These are phyloP conservation scores for Paracamarosporium sp. DNA, from an alignment of 2,329 filamentous ascomycete genomes.

Conservation along the genomic window DNA sequence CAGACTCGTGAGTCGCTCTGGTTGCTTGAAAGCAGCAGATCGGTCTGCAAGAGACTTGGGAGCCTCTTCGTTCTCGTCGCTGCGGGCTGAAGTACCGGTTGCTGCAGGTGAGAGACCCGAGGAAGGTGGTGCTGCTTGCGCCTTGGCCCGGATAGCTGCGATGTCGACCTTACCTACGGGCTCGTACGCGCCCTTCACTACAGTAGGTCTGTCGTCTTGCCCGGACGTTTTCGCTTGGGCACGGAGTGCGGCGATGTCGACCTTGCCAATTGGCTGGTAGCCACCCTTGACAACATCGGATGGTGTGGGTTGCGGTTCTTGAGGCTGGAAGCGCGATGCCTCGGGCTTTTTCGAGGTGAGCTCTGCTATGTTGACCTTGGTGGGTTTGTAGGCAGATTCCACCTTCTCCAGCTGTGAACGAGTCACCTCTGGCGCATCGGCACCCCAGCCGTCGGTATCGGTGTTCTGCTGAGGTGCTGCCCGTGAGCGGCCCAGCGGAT, in stretches of 20 bases:
- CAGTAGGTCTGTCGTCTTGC: conserved; percentile 78
- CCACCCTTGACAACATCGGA: conserved; percentile 79
- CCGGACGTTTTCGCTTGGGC: conserved; percentile 68
- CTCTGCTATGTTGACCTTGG: conserved; percentile 91
- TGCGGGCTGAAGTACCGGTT: conserved; percentile 47
- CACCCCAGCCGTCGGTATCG: conserved; percentile 92
- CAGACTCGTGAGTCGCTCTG: conserved; percentile 82
- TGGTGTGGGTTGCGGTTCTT: conserved; percentile 54
- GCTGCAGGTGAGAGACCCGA: conserved; percentile 51
- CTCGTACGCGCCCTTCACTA: conserved; percentile 92
- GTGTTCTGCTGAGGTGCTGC: conserved; percentile 63
- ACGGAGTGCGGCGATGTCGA: conserved; percentile 93
- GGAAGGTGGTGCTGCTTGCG: conserved; percentile 60
- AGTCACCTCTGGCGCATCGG: conserved; percentile 89
- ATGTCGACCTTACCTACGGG: conserved; percentile 97
- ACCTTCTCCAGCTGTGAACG: conserved; percentile 91
- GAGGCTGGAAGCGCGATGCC: conserved; percentile 65
- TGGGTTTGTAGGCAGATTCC: conserved; percentile 89
- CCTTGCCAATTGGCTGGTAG: conserved; percentile 94
- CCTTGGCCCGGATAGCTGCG: conserved; percentile 85
- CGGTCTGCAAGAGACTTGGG: conserved; percentile 76
- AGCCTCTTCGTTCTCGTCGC: conserved; percentile 55
- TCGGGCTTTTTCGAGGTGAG: conserved; percentile 76
- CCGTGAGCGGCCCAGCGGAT: conserved; percentile 72
- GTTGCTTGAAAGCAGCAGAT: conserved; percentile 74